phyloP scores from a whole-genome alignment of 2,329 filamentous ascomycete genomes.

The Alternaria rosae region DNA sequence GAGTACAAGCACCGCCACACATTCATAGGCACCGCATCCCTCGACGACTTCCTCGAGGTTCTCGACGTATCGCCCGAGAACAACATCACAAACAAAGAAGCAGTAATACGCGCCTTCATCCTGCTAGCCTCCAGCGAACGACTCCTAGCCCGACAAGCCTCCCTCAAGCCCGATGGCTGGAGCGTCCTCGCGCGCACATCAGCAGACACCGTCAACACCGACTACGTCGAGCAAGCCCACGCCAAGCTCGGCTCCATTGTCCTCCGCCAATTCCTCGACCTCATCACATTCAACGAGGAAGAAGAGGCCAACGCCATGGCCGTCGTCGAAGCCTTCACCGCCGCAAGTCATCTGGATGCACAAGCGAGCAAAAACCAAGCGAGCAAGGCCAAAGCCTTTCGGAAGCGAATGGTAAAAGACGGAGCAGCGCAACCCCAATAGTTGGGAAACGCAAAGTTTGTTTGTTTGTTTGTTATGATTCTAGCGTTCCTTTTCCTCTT shows the following conservation, averaged over 20 bases:
- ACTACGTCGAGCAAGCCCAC: slow-evolving; percentile 35
- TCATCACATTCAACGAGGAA: slow-evolving; percentile 32
- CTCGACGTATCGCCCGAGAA: slow-evolving; percentile 31
- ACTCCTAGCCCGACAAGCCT: slow-evolving; percentile 33
- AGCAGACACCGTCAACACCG: slow-evolving; percentile 22
- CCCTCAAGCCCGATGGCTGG: slow-evolving; percentile 31
- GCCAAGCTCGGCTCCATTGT: slow-evolving; percentile 38
- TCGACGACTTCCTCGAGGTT: slow-evolving; percentile 39
- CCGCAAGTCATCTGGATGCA: slow-evolving; percentile 35
- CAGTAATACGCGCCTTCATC: slow-evolving; percentile 35
- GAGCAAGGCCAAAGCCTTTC: slow-evolving; percentile 36
- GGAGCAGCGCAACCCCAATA: slow-evolving; percentile 8
- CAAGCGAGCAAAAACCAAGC: slow-evolving; percentile 21
- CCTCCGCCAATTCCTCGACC: slow-evolving; percentile 35
- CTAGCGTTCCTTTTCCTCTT: slow-evolving; percentile 2
- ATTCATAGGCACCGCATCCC: slow-evolving; percentile 43
- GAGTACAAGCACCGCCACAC: slow-evolving; percentile 46
- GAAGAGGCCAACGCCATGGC: slow-evolving; percentile 25
- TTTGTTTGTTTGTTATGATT: slow-evolving; percentile 9
- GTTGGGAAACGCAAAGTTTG: neutral
- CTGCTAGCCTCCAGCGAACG: slow-evolving; percentile 38
- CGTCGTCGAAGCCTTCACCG: slow-evolving; percentile 40
- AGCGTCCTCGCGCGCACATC: slow-evolving; percentile 35
- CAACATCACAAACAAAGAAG: slow-evolving; percentile 28
- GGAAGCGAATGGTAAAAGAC: slow-evolving; percentile 29